phyloP scores from a whole-genome alignment of 257 asterid species.

The Solanum verrucosum region DNA sequence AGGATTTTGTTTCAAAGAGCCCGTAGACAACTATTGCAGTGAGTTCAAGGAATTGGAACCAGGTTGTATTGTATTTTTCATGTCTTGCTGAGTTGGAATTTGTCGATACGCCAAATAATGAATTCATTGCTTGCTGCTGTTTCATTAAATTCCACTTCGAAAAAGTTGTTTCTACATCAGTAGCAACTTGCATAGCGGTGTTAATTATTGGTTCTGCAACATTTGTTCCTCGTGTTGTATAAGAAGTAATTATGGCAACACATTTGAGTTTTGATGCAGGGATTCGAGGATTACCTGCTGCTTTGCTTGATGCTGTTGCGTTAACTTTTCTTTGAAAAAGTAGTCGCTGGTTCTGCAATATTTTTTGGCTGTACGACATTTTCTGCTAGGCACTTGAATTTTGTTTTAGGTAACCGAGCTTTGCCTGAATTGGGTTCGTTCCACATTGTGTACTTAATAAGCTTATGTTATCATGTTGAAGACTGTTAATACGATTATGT shows the following conservation, averaged over 20 bases:
- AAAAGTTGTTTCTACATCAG: constrained; percentile 25
- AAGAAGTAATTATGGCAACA: too few species aligned
- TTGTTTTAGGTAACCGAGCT: constrained; percentile 42
- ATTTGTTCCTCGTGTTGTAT: too few species aligned
- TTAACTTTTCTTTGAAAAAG: constrained; percentile 54
- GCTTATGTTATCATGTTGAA: constrained; percentile 57
- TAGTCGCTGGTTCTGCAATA: constrained; percentile 9
- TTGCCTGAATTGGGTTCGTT: constrained; percentile 32
- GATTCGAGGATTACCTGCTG: constrained; percentile 18
- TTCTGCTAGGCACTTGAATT: neutral
- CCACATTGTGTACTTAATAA: constrained; percentile 63
- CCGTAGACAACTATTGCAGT: too few species aligned
- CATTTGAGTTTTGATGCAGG: too few species aligned
- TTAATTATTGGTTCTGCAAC: neutral
- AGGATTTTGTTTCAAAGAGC: too few species aligned
- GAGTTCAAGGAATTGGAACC: constrained; percentile 2
- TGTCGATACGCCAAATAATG: neutral
- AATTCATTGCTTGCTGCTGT: too few species aligned
- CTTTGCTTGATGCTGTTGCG: constrained; percentile 45
- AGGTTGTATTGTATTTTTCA: constrained; percentile 48
- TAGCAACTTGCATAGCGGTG: neutral
- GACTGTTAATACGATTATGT: constrained; percentile 51
- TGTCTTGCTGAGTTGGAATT: constrained; percentile 28
- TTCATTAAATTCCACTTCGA: too few species aligned
- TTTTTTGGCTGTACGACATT: neutral